Conservation (phyloP, 2,329 filamentous ascomycete genomes). For the Atkinsonella texensis region DNA sequence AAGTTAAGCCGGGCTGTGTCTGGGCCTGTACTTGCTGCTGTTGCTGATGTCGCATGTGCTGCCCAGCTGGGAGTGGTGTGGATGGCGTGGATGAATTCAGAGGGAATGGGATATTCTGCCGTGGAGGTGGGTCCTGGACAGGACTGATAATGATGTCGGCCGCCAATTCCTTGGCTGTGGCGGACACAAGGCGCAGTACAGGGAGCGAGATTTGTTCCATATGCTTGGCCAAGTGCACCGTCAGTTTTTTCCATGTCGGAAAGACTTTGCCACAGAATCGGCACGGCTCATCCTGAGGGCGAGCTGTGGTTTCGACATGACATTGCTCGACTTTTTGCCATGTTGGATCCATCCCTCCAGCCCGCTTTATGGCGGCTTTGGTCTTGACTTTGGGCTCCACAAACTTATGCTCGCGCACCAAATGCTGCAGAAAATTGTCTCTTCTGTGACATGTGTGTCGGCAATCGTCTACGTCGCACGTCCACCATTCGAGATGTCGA, state of each 20-base stretch:
- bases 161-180: conserved; percentile 33
- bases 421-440: conserved; percentile 87
- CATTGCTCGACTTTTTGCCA: conserved; percentile 72
- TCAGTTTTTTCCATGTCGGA: conserved; percentile 82
- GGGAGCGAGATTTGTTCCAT: conserved; percentile 89
- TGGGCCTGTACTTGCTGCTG: neutral
- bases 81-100: conserved; percentile 11
- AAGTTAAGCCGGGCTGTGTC: neutral
- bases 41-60: conserved; percentile 11
- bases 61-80: conserved; percentile 10
- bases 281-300: conserved; percentile 66
- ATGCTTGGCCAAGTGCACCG: conserved; percentile 85
- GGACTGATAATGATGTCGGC: conserved; percentile 57
- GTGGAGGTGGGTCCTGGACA: conserved; percentile 43
- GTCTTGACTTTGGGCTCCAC: conserved; percentile 69
- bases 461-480: conserved; percentile 70
- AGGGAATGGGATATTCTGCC: conserved; percentile 18
- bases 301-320: conserved; percentile 53
- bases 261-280: conserved; percentile 76
- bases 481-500: conserved; percentile 84
- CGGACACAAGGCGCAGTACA: conserved; percentile 49
- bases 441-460: conserved; percentile 73
- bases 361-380: conserved; percentile 53
- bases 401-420: conserved; percentile 84
- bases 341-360: conserved; percentile 47